Evolutionary conservation across 257 asterid genomes (phyloP), one percentile per base, ranked within the genome.

Genomic region (Solanum rostratum): DNA sequence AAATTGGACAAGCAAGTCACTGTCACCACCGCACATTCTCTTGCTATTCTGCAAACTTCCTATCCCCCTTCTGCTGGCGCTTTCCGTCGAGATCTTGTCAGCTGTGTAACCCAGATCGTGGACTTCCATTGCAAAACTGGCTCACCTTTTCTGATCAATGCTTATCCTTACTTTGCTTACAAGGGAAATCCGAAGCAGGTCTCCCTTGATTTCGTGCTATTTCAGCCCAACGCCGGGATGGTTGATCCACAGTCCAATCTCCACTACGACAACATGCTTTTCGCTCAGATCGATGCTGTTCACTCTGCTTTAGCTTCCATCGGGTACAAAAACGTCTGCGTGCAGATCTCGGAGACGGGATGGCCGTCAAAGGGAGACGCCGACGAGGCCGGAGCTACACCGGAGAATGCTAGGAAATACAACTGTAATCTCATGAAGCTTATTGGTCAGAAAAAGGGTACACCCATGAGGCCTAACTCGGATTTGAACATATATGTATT

Each of bases 261-360:
- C 14, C 97, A 86, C 52, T 95, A 95, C 85, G 95, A 91, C 19
- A 93, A 91, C 89, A 94, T 95, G 98, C 90, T 95, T 53, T 88
- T 90, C 37, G 97, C 98, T 8, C 99, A 95, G 85, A 90, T 94
- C 52, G 99, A 95, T 86, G 99, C 98, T 3, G 94, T 96, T 7
- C 89, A 94, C 55, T 86, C 94, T 0, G 99, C 99, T 3, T 60
- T 93, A 79, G 92, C 92, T 79, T 86, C 87, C 78, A 70, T 95
- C 10, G 98, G 98, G 37, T 95, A 91, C 85, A 88, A 90, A 82
- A 91, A 91, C 50, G 95, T 93, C 29, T 85, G 93, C 41, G 82
- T 95, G n/a, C 97, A 95, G 93, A 90, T 95, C 87, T 93, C 99
- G 50, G 99, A 95, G 83, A 93, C 98, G 0, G 98, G 98, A 7